phyloP scores from a whole-genome alignment of 2,329 filamentous ascomycete species.

The Akanthomyces muscarius region DNA sequence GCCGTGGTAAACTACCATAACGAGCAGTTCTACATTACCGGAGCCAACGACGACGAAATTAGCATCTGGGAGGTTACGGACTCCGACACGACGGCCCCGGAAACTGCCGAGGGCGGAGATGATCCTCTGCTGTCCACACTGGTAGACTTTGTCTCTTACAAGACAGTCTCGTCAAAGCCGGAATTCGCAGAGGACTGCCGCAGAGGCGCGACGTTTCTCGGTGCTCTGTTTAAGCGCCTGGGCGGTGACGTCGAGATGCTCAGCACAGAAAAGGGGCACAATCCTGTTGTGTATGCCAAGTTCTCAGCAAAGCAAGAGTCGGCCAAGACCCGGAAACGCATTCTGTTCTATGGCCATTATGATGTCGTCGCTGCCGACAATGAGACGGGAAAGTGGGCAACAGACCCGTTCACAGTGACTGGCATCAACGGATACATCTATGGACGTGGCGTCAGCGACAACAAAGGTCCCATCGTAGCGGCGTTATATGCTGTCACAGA shows the following conservation, averaged over 20 bases:
- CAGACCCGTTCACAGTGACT: constrained; percentile 83
- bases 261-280: constrained; percentile 73
- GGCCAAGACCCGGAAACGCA: constrained; percentile 68
- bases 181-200: constrained; percentile 90
- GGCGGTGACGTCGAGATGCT: constrained; percentile 88
- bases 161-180: constrained; percentile 81
- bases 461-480: constrained; percentile 93
- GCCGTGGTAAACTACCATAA: constrained; percentile 66
- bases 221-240: constrained; percentile 85
- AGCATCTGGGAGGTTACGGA: constrained; percentile 77
- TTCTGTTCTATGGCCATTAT: constrained; percentile 97
- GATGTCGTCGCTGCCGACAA: constrained; percentile 91
- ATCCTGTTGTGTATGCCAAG: constrained; percentile 88
- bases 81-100: constrained; percentile 30
- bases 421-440: constrained; percentile 92
- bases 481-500: constrained; percentile 92
- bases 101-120: constrained; percentile 35
- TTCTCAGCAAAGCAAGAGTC: constrained; percentile 73
- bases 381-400: constrained; percentile 76
- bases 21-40: constrained; percentile 85
- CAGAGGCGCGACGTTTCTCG: constrained; percentile 84
- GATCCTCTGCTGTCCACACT: constrained; percentile 67
- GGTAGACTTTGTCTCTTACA: constrained; percentile 83
- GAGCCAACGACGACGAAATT: constrained; percentile 86
- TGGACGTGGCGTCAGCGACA: constrained; percentile 93